Percentiles rank a stretch among this genome's conserved stretches.
Evolutionary conservation across 257 asterid genomes (phyloP).

Genomic region (Solanum peruvianum): DNA sequence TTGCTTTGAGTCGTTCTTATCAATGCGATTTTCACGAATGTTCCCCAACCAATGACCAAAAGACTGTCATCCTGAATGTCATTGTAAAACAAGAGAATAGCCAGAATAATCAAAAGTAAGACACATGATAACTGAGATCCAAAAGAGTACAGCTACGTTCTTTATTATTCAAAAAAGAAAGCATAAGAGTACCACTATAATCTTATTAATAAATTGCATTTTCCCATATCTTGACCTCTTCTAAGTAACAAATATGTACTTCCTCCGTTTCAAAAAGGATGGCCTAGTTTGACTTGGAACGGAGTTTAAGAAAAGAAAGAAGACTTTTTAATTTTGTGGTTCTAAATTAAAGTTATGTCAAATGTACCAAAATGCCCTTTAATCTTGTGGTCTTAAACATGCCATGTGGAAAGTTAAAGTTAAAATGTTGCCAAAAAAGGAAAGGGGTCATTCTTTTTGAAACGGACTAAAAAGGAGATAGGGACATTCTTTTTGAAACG

Average conservation of each 20-base stretch:
- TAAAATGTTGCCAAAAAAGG: too few species aligned
- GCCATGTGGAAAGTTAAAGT: too few species aligned
- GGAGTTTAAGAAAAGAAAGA: too few species aligned
- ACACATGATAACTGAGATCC: background rate
- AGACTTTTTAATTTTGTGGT: too few species aligned
- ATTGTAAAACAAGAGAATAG: slow-evolving; percentile 15
- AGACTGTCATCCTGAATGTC: slow-evolving; percentile 69
- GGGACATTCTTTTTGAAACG: too few species aligned
- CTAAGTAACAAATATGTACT: background rate
- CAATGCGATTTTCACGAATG: slow-evolving; percentile 74
- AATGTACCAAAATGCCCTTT: too few species aligned
- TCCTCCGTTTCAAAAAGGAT: too few species aligned
- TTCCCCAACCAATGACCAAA: slow-evolving; percentile 99
- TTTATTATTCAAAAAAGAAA: background rate
- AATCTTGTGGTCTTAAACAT: too few species aligned
- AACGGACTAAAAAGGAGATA: too few species aligned
- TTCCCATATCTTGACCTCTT: background rate
- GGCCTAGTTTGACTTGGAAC: too few species aligned
- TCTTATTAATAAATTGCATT: background rate
- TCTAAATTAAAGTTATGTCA: too few species aligned
- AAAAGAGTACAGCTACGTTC: background rate
- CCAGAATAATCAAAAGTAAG: slow-evolving; percentile 3
- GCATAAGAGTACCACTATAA: background rate
- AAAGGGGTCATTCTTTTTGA: too few species aligned
- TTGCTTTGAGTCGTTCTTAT: slow-evolving; percentile 54